phyloP scores from a whole-genome alignment of 257 asterid species.

The Solanum tacnaense region DNA sequence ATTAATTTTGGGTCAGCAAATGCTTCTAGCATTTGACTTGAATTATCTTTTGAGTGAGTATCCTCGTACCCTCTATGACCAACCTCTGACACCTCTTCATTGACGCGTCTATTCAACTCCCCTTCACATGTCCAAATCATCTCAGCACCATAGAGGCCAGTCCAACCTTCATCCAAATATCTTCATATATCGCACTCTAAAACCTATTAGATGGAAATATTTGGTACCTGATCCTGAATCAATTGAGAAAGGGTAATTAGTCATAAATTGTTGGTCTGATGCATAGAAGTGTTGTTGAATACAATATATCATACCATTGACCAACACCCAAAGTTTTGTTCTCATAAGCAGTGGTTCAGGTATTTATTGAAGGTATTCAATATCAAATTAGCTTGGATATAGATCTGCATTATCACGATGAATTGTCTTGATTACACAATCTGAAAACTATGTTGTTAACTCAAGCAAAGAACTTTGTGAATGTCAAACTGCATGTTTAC shows the following conservation, averaged over 20 bases:
- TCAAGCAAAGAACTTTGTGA: neutral
- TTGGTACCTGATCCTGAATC: neutral
- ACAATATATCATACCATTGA: neutral
- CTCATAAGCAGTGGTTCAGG: neutral
- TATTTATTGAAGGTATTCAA: too few species aligned
- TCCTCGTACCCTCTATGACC: too few species aligned
- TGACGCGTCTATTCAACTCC: too few species aligned
- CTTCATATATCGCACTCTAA: neutral
- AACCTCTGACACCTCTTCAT: too few species aligned
- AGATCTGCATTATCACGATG: neutral
- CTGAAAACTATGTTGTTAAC: neutral
- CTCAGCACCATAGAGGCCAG: too few species aligned
- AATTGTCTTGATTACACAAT: neutral
- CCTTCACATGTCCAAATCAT: too few species aligned
- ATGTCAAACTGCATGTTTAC: neutral
- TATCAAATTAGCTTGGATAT: neutral
- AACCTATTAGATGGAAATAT: neutral
- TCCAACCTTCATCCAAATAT: too few species aligned
- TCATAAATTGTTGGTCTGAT: neutral
- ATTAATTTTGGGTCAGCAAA: neutral
- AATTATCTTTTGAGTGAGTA: neutral
- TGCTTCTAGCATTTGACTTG: neutral
- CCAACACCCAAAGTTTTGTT: neutral
- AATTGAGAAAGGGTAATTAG: neutral
- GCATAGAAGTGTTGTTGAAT: neutral